Base-by-base conservation (phyloP, 345 rosid species). In the Lepidium africanum region DNA sequence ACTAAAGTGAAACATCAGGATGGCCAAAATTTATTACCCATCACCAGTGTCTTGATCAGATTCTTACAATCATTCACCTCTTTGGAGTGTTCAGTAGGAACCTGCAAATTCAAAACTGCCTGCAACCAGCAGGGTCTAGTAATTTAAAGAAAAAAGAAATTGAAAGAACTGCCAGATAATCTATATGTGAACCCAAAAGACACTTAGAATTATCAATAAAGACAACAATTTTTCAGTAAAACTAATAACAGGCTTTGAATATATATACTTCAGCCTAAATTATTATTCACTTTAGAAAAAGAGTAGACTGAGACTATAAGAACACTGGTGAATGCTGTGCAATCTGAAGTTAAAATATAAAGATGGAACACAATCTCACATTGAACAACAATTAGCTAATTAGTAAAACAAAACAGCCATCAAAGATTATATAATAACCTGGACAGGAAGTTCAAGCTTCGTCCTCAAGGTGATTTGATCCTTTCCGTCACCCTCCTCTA, bases 371-470 rank as follows among this genome's bases (percentile, higher is more conserved):
- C 15, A 1, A 66, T 43, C 49, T 59, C 72, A 50, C 14, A 58
- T 32, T 65, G 48, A 32, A 38, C 23, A 33, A 35, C 36, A 58
- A 19, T 27, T 58, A 56, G 67, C 72, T 33, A 66, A 48, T 66
- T 46, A 38, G 17, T 50, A 40, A 51, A 7, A 59, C 13, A 58
- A 19, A 30, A 65, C 58, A 30, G 54, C 38, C 59, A 42, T 59
- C 49, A 40, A 59, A 36, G 57, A 16, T 35, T 51, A 37, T n/a
- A 63, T 16, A 76, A 70, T 67, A 77, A 94, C 99, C 97, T 91
- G 97, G 74, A 87, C 92, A 32, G 99, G 97, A 63, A 94, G 95
- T 80, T 94, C 99, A 81, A 94, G 97, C 89, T 94, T 94, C 77
- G 97, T 84, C 85, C 89, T 87, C 82, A 91, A 71, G 40, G 90